Conservation (phyloP, 148 eudicot genomes). For the Amaranthus cruentus region DNA sequence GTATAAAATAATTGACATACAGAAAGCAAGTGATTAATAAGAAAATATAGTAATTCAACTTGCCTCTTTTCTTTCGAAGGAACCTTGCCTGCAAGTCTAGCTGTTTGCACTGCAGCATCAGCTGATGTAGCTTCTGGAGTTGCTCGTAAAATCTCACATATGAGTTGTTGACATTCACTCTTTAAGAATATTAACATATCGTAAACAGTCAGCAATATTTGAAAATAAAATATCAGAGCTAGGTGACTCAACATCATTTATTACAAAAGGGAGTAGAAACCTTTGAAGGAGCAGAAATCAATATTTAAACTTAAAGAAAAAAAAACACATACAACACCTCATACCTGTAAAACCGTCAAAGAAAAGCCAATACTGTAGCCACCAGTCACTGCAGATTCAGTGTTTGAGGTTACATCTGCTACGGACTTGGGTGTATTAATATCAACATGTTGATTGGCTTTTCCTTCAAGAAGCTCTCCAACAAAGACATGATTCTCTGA, state of each 20-base stretch:
- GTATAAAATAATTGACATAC: background rate
- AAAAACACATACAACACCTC: conserved; percentile 8
- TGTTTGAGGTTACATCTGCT: conserved; percentile 67
- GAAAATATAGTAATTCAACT: conserved; percentile 19
- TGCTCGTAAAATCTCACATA: conserved; percentile 95
- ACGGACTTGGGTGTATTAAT: conserved; percentile 75
- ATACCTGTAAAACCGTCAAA: conserved; percentile 85
- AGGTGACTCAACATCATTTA: background rate
- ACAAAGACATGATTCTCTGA: conserved; percentile 92
- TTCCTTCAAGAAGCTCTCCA: conserved; percentile 93
- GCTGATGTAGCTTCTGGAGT: conserved; percentile 98
- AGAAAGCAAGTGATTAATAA: background rate
- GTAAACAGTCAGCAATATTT: conserved; percentile 11
- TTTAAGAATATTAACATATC: conserved; percentile 21
- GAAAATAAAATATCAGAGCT: background rate
- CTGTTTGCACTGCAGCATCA: conserved; percentile 95
- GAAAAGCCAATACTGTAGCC: conserved; percentile 92
- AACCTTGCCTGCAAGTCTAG: conserved; percentile 84
- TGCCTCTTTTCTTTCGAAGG: conserved; percentile 86
- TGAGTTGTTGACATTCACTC: conserved; percentile 99
- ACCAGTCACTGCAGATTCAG: conserved; percentile 85
- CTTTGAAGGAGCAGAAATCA: background rate
- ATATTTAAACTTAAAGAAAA: background rate
- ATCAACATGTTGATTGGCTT: conserved; percentile 66
- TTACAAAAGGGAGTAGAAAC: background rate